Evolutionary conservation across 2,329 filamentous ascomycete genomes (phyloP), one percentile per base, ranked within the genome.

Genomic region (Exserohilum rostratum): DNA sequence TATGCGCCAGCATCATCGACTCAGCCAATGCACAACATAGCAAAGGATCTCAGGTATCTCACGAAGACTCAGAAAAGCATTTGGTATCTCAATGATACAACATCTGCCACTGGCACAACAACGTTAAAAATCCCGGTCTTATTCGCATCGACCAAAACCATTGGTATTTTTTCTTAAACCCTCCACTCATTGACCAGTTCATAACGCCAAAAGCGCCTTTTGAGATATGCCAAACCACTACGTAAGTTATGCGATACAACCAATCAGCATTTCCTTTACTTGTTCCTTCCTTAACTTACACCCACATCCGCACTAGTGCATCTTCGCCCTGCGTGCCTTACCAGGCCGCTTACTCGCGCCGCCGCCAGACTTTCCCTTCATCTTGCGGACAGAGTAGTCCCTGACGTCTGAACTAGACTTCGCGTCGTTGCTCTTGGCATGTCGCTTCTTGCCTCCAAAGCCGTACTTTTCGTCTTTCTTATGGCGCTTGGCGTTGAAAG

Each of bases 381-480:
- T 96, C 78, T 87, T 90, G 82, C 88, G 91, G 33, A 83, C 83
- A 50, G 88, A 92, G 80, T 96, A 98, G 1, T 85, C 86, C 58
- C 86, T 86, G 65, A 96, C 79, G 75, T 99, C 95, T 57, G 86
- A 88, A 42, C 87, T 92, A 62, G 90, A 96, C 58, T 84, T 73
- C 44, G 93, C 92, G 77, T 97, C 93, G 65, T 91, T 91, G 57
- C 92, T 96, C 85, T 99, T 99, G 52, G 83, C 78, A 74, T 92
- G 87, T 50, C 89, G 84, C 84, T 99, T 99, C 86, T 96, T 97
- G 67, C 95, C 95, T 57, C 95, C 95, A 71, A 93, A 96, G 20
- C 95, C 95, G 75, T 88, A 98, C 80, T 96, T 97, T 63, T 90
- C 85, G 73, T 99, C 88, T 82, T 96, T 96, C 87, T 96, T 96